Percentiles rank a stretch among this genome's conserved stretches.
phyloP scores from a whole-genome alignment of 1,284 basidiomycete genomes.

The Cutaneotrichosporon curvatum region DNA sequence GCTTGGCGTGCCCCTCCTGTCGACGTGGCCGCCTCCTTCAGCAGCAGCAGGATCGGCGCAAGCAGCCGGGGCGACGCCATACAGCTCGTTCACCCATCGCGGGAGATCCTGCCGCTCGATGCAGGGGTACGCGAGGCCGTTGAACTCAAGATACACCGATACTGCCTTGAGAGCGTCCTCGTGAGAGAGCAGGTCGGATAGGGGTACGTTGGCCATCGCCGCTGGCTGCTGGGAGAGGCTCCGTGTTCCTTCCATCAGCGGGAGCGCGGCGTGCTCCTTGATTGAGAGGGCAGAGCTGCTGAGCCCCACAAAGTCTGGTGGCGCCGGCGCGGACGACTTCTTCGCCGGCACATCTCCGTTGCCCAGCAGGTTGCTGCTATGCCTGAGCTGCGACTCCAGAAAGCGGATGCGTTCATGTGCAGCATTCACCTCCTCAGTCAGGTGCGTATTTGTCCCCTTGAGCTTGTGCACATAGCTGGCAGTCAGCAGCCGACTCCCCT shows the following conservation, averaged over 20 bases:
- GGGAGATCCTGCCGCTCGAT: conserved; percentile 22
- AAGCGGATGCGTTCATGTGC: conserved; percentile 28
- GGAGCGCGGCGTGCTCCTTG: conserved; percentile 4
- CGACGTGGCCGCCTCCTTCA: conserved; percentile 6
- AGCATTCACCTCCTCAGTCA: conserved; percentile 22
- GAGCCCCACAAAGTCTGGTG: conserved; percentile 13
- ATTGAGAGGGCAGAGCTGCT: background rate
- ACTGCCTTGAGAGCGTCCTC: conserved; percentile 19
- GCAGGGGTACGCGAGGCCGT: conserved; percentile 26
- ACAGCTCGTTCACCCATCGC: conserved; percentile 21
- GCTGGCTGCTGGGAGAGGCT: no score
- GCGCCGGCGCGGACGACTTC: background rate
- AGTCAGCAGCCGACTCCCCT: background rate
- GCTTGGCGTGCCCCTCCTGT: conserved; percentile 1
- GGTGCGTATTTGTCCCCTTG: conserved; percentile 23
- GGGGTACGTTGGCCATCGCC: background rate
- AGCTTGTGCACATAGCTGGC: conserved; percentile 28
- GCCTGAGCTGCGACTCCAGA: conserved; percentile 24
- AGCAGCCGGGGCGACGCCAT: conserved; percentile 9
- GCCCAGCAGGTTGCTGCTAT: no score
- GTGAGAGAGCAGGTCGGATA: conserved; percentile 13
- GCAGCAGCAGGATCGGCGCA: background rate
- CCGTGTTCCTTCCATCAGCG: background rate
- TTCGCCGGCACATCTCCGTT: background rate
- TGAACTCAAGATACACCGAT: conserved; percentile 23